Base-by-base conservation (phyloP, 2,329 filamentous ascomycete genomes). In the Didymellaceae sp. region DNA sequence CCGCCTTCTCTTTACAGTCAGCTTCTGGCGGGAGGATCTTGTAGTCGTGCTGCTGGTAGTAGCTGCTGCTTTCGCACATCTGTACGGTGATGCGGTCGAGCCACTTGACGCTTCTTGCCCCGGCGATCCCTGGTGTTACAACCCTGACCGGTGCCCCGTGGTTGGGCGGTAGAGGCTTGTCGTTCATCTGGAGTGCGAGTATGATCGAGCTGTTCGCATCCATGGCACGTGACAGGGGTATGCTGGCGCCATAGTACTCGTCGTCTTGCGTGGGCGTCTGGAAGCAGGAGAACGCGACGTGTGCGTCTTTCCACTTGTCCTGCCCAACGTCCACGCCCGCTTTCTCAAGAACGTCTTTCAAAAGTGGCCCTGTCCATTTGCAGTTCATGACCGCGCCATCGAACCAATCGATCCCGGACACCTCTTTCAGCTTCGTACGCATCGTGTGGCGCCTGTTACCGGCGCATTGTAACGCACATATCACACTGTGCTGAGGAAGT, bases 381-480 rank as follows among this genome's bases (percentile, higher is more conserved):
- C 82, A 83, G 59, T 85, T 85, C 81, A 85, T 84, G 16, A 85
- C 77, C 0, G 82, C 83, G 30, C 77, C 82, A 57, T 85, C 82
- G 28, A 77, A 76, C 83, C 83, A 86, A 60, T 86, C 82, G 32
- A 86, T 78, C 0, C 83, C 83, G 25, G 77, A 71, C 5, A 85
- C 82, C 65, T 85, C 82, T 59, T 82, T 83, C 20, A 84, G 68
- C 55, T 78, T 73, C 1, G 81, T 85, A 20, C 82, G 79, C 82
- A 85, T 85, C 2, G 81, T 82, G 61, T 85, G 82, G 9, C 83
- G 77, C 6, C 83, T 73, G 58, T 85, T 86, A 16, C 83, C 83
- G 3, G 83, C 82, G 57, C 83, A 86, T 71, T 84, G 82, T 1
- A 86, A 71, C 1, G 81, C 80, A 54, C 80, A 82, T n/a, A 79